These are phyloP conservation scores for Penicillium sp. DNA, from an alignment of 2,329 filamentous ascomycete species.

Conservation along the genomic window DNA sequence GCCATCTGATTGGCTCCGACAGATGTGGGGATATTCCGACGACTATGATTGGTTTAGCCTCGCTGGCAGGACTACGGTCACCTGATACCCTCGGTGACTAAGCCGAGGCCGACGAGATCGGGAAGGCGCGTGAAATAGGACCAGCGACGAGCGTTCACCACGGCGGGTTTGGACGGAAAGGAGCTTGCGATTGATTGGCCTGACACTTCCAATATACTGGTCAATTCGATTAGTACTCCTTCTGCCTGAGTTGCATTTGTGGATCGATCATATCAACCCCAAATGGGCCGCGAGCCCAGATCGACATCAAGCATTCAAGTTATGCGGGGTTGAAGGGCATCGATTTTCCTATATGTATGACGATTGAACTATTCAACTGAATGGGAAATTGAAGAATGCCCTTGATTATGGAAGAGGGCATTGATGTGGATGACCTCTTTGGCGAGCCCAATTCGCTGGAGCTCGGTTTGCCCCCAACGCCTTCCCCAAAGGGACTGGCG, in stretches of 20 bases:
- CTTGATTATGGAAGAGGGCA: slow-evolving; percentile 52
- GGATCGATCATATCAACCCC: not conserved
- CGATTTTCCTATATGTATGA: slow-evolving; percentile 4
- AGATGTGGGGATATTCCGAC: slow-evolving; percentile 3
- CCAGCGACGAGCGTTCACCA: not conserved
- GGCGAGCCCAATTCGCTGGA: slow-evolving; percentile 56
- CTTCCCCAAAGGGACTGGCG: slow-evolving; percentile 60
- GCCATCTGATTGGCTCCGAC: slow-evolving; percentile 13
- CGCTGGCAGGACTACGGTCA: slow-evolving; percentile 23
- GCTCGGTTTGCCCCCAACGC: slow-evolving; percentile 51
- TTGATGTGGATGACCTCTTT: slow-evolving; percentile 69
- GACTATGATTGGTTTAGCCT: slow-evolving; percentile 8
- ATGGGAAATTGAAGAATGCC: slow-evolving; percentile 35
- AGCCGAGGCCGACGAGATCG: slow-evolving; percentile 3
- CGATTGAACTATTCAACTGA: slow-evolving; percentile 1
- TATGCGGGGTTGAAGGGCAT: slow-evolving; percentile 14
- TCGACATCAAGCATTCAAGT: slow-evolving; percentile 5
- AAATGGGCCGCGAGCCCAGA: slow-evolving; percentile 5
- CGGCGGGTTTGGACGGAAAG: too few relatives aligned
- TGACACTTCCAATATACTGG: not conserved
- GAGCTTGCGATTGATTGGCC: not conserved
- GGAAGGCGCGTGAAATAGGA: not conserved
- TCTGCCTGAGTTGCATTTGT: too few relatives aligned
- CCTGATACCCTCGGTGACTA: slow-evolving; percentile 11
- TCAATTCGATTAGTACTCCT: too few relatives aligned